phyloP scores from a whole-genome alignment of 2,329 filamentous ascomycete species.

The Phyllosticta citriasiana region DNA sequence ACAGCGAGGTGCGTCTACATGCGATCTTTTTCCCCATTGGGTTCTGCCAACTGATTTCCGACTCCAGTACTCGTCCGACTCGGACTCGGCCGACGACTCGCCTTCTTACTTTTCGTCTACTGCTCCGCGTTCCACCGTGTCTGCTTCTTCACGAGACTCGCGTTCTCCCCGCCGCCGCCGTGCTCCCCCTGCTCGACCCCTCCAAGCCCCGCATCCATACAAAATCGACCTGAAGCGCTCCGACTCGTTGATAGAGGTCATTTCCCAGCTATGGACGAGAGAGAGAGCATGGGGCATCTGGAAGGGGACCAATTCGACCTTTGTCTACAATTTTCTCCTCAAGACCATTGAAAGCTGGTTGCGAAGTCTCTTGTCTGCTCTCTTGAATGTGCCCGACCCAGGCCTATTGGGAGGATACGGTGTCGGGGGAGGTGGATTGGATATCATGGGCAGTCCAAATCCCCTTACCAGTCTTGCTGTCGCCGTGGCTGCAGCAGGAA shows the following conservation, averaged over 20 bases:
- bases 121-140: constrained; percentile 39
- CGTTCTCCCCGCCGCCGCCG: constrained; percentile 23
- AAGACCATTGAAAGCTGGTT: constrained; percentile 89
- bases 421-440: constrained; percentile 53
- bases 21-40: constrained; percentile 10
- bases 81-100: constrained; percentile 59
- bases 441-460: constrained; percentile 71
- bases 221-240: constrained; percentile 62
- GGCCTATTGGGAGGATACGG: constrained; percentile 42
- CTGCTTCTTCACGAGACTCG: constrained; percentile 26
- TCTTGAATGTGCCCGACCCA: constrained; percentile 81
- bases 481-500: constrained; percentile 51
- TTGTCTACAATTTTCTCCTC: constrained; percentile 78
- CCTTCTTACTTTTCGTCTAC: constrained; percentile 74
- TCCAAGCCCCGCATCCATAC: constrained; percentile 37
- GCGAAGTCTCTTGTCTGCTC: constrained; percentile 76
- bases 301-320: constrained; percentile 88
- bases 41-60: neutral
- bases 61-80: constrained; percentile 44
- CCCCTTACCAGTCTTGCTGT: constrained; percentile 74
- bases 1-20: constrained; percentile 19
- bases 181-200: constrained; percentile 13
- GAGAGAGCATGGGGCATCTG: constrained; percentile 88
- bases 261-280: constrained; percentile 79
- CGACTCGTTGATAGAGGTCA: constrained; percentile 75